Evolutionary conservation across 2,329 filamentous ascomycete genomes (phyloP).

Genomic region (Exophiala sp.): DNA sequence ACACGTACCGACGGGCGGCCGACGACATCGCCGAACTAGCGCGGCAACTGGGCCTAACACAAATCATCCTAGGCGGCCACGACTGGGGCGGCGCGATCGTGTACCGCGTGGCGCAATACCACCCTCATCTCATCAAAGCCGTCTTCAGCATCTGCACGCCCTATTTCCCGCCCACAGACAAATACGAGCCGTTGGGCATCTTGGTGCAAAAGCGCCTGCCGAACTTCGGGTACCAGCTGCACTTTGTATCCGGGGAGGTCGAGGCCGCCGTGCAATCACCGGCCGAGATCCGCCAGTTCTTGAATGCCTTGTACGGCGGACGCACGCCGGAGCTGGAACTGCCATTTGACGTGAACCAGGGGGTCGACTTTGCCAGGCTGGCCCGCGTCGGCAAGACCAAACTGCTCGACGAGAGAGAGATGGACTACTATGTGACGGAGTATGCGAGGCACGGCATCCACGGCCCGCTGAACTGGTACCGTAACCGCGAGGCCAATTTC

Average conservation of each 20-base stretch:
- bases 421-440: conserved; percentile 70
- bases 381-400: conserved; percentile 45
- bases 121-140: conserved; percentile 65
- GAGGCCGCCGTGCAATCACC: conserved; percentile 54
- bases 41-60: conserved; percentile 48
- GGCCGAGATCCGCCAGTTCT: conserved; percentile 61
- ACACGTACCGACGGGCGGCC: conserved; percentile 65
- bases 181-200: conserved; percentile 54
- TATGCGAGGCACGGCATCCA: conserved; percentile 67
- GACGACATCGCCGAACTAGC: conserved; percentile 71
- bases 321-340: conserved; percentile 49
- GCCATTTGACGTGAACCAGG: conserved; percentile 55
- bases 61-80: conserved; percentile 79
- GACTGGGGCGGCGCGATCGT: conserved; percentile 81
- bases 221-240: conserved; percentile 78
- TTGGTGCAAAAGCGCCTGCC: conserved; percentile 53
- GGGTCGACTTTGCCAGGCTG: conserved; percentile 60
- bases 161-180: conserved; percentile 52
- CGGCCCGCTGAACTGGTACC: conserved; percentile 86
- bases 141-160: conserved; percentile 80
- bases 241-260: conserved; percentile 64
- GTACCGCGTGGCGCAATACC: conserved; percentile 67
- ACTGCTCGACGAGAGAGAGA: conserved; percentile 61
- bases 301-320: conserved; percentile 67
- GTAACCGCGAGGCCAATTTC: conserved; percentile 64